These are phyloP conservation scores for Microcyclosporella mali DNA, from an alignment of 2,329 filamentous ascomycete genomes.

Conservation along the genomic window DNA sequence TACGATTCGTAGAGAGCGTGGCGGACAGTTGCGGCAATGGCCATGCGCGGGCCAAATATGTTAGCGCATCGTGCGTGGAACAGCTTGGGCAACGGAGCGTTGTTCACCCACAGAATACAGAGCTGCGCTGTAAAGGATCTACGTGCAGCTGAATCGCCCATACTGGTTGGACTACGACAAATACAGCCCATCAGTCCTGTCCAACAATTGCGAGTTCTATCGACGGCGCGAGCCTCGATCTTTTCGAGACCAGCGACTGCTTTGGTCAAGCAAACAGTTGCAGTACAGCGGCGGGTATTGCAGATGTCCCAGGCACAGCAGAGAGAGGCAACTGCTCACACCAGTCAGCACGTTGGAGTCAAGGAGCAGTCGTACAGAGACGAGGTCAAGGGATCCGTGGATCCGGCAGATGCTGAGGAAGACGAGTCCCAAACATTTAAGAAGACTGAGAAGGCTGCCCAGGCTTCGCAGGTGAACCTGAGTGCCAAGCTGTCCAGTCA, in stretches of 20 bases:
- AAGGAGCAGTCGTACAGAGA: slow-evolving; percentile 16
- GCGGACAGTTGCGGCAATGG: slow-evolving; percentile 3
- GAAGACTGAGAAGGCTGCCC: slow-evolving; percentile 74
- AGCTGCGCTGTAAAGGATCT: slow-evolving; percentile 1
- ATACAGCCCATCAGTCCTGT: not conserved
- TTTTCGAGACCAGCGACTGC: slow-evolving; percentile 9
- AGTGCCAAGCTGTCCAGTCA: slow-evolving; percentile 83
- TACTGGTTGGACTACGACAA: not conserved
- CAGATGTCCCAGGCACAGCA: slow-evolving; percentile 16
- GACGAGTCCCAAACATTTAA: slow-evolving; percentile 59
- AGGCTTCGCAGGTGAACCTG: slow-evolving; percentile 84
- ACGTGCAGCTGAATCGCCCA: not conserved
- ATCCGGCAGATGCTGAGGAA: slow-evolving; percentile 35
- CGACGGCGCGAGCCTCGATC: slow-evolving; percentile 7
- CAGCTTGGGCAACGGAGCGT: slow-evolving; percentile 30
- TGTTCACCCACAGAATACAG: slow-evolving; percentile 31
- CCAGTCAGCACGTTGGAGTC: slow-evolving; percentile 7
- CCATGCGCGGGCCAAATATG: slow-evolving; percentile 19
- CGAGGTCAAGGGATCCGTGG: slow-evolving; percentile 13
- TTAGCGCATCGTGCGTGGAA: slow-evolving; percentile 29
- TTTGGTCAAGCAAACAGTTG: slow-evolving; percentile 5
- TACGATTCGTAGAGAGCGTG: not conserved
- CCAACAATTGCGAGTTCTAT: slow-evolving; percentile 17
- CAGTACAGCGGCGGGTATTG: slow-evolving; percentile 13
- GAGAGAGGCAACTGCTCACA: slow-evolving; percentile 8